These are phyloP conservation scores for Trametes pubescens DNA, from an alignment of 1,284 basidiomycete species.

Conservation along the genomic window DNA sequence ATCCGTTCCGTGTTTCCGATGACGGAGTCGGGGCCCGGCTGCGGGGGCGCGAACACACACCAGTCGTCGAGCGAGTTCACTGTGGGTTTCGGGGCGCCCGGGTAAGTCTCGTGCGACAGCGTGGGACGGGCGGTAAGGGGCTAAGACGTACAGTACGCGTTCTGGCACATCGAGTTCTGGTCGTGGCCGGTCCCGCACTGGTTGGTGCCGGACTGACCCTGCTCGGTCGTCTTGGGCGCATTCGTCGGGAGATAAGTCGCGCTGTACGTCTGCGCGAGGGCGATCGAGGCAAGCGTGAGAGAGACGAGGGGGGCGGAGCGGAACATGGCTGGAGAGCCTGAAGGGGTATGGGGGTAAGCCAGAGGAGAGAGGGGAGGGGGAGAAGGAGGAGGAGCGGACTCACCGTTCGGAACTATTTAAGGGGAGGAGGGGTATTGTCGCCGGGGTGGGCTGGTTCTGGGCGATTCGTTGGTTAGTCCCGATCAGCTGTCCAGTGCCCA, in stretches of 20 bases:
- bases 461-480: constrained; percentile 4
- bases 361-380: not conserved
- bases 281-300: constrained; percentile 33
- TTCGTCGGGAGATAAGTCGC: constrained; percentile 52
- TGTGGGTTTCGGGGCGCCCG: constrained; percentile 33
- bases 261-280: constrained; percentile 46
- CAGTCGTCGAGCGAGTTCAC: constrained; percentile 73
- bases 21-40: constrained; percentile 58
- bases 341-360: not conserved
- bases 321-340: constrained; percentile 30
- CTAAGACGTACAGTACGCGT: constrained; percentile 59
- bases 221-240: constrained; percentile 58
- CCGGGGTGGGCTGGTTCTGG: constrained; percentile 19
- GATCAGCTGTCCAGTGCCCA: constrained; percentile 7
- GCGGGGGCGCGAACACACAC: constrained; percentile 63
- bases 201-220: constrained; percentile 73
- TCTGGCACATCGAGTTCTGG: constrained; percentile 72
- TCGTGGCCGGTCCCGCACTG: constrained; percentile 65
- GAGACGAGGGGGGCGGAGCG: constrained; percentile 25
- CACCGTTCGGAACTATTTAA: constrained; percentile 11
- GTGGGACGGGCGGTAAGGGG: constrained; percentile 3
- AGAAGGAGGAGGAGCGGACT: constrained; percentile 4
- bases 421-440: constrained; percentile 19
- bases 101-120: constrained; percentile 9
- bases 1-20: constrained; percentile 70